phyloP scores from a whole-genome alignment of 2,329 filamentous ascomycete species.

The Ampelomyces quisqualis region DNA sequence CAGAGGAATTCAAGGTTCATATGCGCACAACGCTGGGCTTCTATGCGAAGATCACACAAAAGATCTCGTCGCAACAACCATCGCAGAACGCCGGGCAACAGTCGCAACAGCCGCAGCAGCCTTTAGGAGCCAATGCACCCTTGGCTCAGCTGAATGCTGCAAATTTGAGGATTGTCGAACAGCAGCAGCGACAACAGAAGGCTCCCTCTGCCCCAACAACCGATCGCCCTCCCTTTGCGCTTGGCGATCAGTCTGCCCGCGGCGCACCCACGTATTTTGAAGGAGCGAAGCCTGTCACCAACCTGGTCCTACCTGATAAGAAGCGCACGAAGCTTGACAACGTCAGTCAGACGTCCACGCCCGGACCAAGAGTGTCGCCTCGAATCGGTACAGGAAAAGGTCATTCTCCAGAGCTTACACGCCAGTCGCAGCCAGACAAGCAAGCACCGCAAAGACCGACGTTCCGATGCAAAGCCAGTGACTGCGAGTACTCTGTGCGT shows the following conservation, averaged over 20 bases:
- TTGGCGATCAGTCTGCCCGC: conserved; percentile 55
- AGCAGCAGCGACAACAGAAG: conserved; percentile 51
- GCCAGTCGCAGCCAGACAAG: conserved; percentile 46
- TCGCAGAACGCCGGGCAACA: conserved; percentile 16
- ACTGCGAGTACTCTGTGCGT: conserved; percentile 56
- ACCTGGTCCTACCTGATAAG: conserved; percentile 58
- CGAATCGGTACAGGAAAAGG: conserved; percentile 40
- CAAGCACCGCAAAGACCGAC: conserved; percentile 48
- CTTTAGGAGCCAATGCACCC: conserved; percentile 18
- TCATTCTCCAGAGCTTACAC: conserved; percentile 50
- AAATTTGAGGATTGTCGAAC: conserved; percentile 46
- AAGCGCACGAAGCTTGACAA: conserved; percentile 57
- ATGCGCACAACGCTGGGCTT: conserved; percentile 31
- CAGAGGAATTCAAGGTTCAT: conserved; percentile 31
- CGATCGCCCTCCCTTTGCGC: conserved; percentile 55
- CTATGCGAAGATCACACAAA: conserved; percentile 29
- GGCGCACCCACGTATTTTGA: conserved; percentile 59
- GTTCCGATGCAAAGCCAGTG: conserved; percentile 56
- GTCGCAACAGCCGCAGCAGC: conserved; percentile 20
- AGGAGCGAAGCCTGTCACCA: conserved; percentile 53
- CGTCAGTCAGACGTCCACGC: conserved; percentile 46
- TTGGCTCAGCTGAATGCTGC: conserved; percentile 40
- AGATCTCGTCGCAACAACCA: conserved; percentile 25
- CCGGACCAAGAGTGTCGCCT: conserved; percentile 45
- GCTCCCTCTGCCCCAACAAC: conserved; percentile 53